phyloP scores from a whole-genome alignment of 2,329 filamentous ascomycete genomes.

The Fusarium poae region DNA sequence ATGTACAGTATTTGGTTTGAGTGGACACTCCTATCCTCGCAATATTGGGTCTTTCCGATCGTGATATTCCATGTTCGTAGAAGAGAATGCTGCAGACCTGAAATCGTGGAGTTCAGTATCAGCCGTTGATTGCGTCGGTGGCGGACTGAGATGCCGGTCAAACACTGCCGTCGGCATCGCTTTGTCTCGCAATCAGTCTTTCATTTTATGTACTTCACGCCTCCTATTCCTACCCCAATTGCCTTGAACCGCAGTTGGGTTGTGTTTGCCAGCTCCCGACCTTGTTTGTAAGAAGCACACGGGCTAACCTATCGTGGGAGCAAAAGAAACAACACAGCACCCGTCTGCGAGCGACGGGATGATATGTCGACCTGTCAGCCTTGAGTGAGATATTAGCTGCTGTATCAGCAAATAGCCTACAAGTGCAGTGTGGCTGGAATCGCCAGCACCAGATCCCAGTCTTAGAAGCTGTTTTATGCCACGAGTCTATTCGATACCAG shows the following conservation, averaged over 20 bases:
- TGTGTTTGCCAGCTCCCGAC: conserved; percentile 12
- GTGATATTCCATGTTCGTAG: conserved; percentile 33
- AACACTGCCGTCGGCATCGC: conserved; percentile 47
- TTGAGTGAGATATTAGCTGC: neutral
- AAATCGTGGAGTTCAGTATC: conserved; percentile 40
- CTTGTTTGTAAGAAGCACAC: conserved; percentile 9
- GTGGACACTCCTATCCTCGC: conserved; percentile 18
- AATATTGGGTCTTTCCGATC: conserved; percentile 32
- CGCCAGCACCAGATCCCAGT: conserved; percentile 15
- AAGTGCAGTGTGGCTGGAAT: conserved; percentile 32
- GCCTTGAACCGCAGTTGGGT: conserved; percentile 1
- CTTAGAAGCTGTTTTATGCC: conserved; percentile 3
- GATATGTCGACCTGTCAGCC: conserved; percentile 18
- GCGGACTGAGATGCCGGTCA: conserved; percentile 43
- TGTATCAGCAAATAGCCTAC: conserved; percentile 23
- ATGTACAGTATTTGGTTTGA: conserved; percentile 6
- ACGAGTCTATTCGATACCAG: conserved; percentile 7
- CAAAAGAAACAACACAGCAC: conserved; percentile 21
- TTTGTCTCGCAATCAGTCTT: conserved; percentile 19
- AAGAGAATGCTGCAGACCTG: conserved; percentile 13
- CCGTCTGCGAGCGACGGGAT: conserved; percentile 12
- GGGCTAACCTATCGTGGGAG: conserved; percentile 13
- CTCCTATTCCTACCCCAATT: conserved; percentile 12
- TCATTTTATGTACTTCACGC: conserved; percentile 28
- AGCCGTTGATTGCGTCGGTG: conserved; percentile 47